phyloP scores from a whole-genome alignment of 2,329 filamentous ascomycete species.

The Monosporascus sp. region DNA sequence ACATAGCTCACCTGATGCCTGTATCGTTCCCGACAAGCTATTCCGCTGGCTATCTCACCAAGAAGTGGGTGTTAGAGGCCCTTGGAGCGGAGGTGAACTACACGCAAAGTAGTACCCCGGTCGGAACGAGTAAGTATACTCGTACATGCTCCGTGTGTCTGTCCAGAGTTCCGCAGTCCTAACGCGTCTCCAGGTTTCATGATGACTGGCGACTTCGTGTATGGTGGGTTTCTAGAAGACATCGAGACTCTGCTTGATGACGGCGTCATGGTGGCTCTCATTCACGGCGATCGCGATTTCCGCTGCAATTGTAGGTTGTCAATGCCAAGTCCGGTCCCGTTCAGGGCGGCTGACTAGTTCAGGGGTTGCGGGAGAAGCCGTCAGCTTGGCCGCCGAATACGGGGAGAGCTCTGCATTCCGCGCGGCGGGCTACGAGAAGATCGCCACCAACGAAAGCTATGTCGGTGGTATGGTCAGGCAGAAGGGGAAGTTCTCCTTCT shows the following conservation, averaged over 20 bases:
- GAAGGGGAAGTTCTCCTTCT: slow-evolving; percentile 40
- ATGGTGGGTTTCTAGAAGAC: slow-evolving; percentile 3
- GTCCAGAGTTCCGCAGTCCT: neutral
- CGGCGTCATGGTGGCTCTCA: slow-evolving; percentile 46
- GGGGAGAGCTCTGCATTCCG: slow-evolving; percentile 34
- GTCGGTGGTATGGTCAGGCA: slow-evolving; percentile 41
- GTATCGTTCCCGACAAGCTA: slow-evolving; percentile 41
- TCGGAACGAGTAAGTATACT: neutral
- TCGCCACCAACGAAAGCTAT: slow-evolving; percentile 31
- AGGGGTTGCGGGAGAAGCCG: slow-evolving; percentile 38
- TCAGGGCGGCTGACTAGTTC: neutral
- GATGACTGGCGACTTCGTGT: slow-evolving; percentile 11
- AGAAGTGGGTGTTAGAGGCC: slow-evolving; percentile 44
- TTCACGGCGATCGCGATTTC: slow-evolving; percentile 51
- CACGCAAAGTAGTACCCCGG: slow-evolving; percentile 23
- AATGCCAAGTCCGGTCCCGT: too few species aligned
- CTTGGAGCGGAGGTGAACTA: slow-evolving; percentile 54
- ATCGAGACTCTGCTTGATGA: slow-evolving; percentile 44
- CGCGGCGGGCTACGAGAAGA: slow-evolving; percentile 40
- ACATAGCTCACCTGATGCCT: slow-evolving; percentile 43
- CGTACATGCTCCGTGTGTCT: neutral
- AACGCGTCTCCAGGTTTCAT: slow-evolving; percentile 34
- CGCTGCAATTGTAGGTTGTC: slow-evolving; percentile 41
- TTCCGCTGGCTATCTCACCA: slow-evolving; percentile 47
- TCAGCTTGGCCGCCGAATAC: slow-evolving; percentile 39